Evolutionary conservation across 768 basidiomycete genomes (phyloP), one percentile per base, ranked within the genome.

Genomic region (Mycena haematopus): DNA sequence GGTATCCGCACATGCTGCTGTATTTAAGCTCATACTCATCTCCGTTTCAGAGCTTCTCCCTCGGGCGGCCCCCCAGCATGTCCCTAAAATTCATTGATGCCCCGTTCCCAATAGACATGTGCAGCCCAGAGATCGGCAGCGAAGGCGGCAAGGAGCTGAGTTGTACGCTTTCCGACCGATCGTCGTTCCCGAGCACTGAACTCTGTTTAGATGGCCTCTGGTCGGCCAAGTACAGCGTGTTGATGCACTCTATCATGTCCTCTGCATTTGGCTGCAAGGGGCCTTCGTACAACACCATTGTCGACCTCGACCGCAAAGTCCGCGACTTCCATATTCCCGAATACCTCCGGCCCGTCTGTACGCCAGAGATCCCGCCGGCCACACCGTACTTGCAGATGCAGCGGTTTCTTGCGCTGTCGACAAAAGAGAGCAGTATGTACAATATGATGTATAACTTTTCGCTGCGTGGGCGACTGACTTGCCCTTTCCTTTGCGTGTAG

Each of bases 31-130:
- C 44, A 49, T 29, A 35, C 50, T 58, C 8, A 60, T 52, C 13
- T 36, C 3, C 3, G 27, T 10, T 33, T 17, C 51, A 91, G 89
- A 88, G 86, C 64, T 86, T 88, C 64, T 78, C 78, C 33, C 80
- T 85, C 29, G 89, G 88, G 4, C 74, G 88, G 55, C 88, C 88
- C 29, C 81, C 88, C 6, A 80, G 76, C 42, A 79, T 89, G 52
- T 83, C 79, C 22, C 67, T 78, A 13, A 71, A 79, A 2, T 86
- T 80, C 73, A 78, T 86, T 47, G 89, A 90, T 55, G 84, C 83
- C 45, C 79, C 82, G 0, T 77, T 81, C n/a, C 87, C 86, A 0
- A 76, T 75, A 33, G 83, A 84, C 40, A 66, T 45, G 21, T 45
- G 44, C 44, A 10, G 70, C 3, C 77, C 79, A 22, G 74, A 78